Evolutionary conservation across 768 basidiomycete species (phyloP).

Genomic region (Wakefieldia striispora): DNA sequence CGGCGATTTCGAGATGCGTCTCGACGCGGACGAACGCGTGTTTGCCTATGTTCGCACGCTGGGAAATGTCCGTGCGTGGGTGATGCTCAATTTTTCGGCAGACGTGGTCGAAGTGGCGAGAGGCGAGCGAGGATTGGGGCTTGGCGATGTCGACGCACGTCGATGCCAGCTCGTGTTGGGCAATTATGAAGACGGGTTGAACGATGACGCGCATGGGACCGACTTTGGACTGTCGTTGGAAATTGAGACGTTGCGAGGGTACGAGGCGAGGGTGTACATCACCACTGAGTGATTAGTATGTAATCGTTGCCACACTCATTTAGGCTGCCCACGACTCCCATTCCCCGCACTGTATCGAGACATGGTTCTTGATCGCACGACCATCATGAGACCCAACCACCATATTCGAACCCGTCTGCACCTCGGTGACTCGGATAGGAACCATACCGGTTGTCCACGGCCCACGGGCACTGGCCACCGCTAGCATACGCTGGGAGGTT

Average conservation of each 20-base stretch:
- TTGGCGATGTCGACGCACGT: background rate
- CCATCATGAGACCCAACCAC: too few species aligned
- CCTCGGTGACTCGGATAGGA: too few species aligned
- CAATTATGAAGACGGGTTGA: constrained; percentile 18
- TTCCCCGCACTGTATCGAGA: too few species aligned
- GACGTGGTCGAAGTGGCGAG: too few species aligned
- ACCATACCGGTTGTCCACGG: too few species aligned
- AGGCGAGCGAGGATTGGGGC: background rate
- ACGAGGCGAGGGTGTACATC: constrained; percentile 30
- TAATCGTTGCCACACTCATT: too few species aligned
- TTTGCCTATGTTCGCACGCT: constrained; percentile 54
- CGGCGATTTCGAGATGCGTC: constrained; percentile 56
- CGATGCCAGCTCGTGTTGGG: constrained; percentile 19
- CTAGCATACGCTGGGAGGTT: too few species aligned
- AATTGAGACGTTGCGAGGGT: constrained; percentile 20
- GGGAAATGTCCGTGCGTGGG: constrained; percentile 31
- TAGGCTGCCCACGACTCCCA: too few species aligned
- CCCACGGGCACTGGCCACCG: too few species aligned
- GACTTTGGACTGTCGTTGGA: background rate
- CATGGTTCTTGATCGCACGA: too few species aligned
- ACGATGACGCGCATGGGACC: background rate
- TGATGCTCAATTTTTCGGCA: constrained; percentile 47
- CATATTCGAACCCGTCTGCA: too few species aligned
- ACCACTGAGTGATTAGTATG: background rate
- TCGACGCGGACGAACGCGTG: constrained; percentile 44